Evolutionary conservation across 2,329 filamentous ascomycete genomes (phyloP).

Genomic region (Fusarium subtropicale): DNA sequence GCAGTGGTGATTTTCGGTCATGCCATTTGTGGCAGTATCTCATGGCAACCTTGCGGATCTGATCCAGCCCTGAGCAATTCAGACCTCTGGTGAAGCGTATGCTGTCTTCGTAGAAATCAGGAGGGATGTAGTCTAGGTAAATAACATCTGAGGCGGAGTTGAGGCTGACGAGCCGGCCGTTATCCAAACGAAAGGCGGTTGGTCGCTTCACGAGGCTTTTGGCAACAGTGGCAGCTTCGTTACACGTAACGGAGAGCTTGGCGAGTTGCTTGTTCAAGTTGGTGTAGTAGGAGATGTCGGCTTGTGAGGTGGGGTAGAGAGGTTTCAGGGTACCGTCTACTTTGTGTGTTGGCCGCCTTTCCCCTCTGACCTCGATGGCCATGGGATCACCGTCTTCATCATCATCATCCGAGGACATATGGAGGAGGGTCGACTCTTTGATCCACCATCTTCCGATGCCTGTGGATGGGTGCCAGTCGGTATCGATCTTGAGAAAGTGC

Average conservation of each 20-base stretch:
- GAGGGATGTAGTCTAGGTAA: slow-evolving; percentile 52
- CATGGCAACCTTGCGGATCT: slow-evolving; percentile 56
- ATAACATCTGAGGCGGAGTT: slow-evolving; percentile 49
- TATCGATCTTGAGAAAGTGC: slow-evolving; percentile 51
- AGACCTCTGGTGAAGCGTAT: slow-evolving; percentile 46
- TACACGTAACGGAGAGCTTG: slow-evolving; percentile 46
- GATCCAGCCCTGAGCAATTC: slow-evolving; percentile 47
- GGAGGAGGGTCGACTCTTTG: slow-evolving; percentile 7
- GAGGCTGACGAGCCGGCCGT: slow-evolving; percentile 49
- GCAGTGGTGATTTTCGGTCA: slow-evolving; percentile 38
- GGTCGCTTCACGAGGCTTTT: slow-evolving; percentile 38
- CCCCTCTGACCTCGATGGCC: slow-evolving; percentile 40
- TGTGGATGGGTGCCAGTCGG: slow-evolving; percentile 24
- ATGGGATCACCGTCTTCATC: slow-evolving; percentile 40
- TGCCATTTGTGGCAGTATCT: slow-evolving; percentile 59
- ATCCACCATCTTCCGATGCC: slow-evolving; percentile 44
- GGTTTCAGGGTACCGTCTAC: slow-evolving; percentile 42
- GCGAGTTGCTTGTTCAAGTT: slow-evolving; percentile 46
- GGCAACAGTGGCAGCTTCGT: slow-evolving; percentile 44
- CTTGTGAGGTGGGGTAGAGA: slow-evolving; percentile 45
- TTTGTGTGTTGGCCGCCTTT: slow-evolving; percentile 34
- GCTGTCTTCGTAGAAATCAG: slow-evolving; percentile 44
- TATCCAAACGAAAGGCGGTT: slow-evolving; percentile 42
- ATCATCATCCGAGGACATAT: slow-evolving; percentile 17
- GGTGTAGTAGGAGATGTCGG: slow-evolving; percentile 52